phyloP scores from a whole-genome alignment of 176 grass and related monocot genomes.

The Zizania latifolia region DNA sequence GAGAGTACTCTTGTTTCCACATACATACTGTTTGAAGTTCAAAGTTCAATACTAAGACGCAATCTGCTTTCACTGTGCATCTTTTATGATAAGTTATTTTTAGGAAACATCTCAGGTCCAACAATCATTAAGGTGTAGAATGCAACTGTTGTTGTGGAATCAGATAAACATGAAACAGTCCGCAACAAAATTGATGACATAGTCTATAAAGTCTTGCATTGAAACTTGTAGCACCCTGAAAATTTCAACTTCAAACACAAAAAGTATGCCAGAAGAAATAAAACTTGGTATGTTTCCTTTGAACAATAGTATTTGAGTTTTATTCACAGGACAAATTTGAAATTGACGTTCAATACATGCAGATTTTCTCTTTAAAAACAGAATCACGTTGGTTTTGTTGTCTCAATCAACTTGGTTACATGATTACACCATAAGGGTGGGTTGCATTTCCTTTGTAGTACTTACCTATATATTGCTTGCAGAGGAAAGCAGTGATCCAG shows the following conservation, averaged over 20 bases:
- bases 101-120: neutral
- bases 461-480: conserved; percentile 18
- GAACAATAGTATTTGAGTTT: neutral
- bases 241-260: neutral
- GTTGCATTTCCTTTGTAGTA: no score
- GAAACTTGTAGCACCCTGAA: neutral
- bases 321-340: neutral
- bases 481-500: conserved; percentile 85
- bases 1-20: neutral
- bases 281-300: neutral
- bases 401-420: neutral
- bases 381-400: no score
- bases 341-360: neutral
- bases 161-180: neutral
- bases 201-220: neutral
- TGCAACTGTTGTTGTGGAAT: neutral
- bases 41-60: neutral
- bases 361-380: no score
- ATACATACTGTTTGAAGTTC: neutral
- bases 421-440: no score
- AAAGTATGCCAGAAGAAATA: neutral
- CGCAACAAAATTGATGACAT: neutral
- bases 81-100: neutral
- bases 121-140: neutral
- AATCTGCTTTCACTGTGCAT: neutral